These are phyloP conservation scores for Exophiala spinifera DNA, from an alignment of 2,329 filamentous ascomycete genomes.

Conservation along the genomic window DNA sequence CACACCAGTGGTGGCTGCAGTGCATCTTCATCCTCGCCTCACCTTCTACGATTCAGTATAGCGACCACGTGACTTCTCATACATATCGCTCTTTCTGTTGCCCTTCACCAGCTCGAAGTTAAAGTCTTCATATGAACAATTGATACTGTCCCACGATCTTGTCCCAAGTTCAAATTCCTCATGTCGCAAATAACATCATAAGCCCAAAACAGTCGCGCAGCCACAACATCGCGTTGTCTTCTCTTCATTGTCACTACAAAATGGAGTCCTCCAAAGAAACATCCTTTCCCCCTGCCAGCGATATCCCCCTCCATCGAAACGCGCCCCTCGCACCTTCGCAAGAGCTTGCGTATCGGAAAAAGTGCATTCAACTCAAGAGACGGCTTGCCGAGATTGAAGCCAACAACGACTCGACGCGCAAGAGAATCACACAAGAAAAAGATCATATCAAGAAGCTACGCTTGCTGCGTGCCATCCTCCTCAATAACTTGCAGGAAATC, in stretches of 20 bases:
- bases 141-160: too few relatives aligned
- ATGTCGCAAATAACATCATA: too few relatives aligned
- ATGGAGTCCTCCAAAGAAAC: constrained; percentile 28
- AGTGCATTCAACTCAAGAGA: constrained; percentile 92
- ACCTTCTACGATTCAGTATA: too few relatives aligned
- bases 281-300: constrained; percentile 25
- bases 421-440: constrained; percentile 74
- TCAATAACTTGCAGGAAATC: constrained; percentile 59
- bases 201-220: too few relatives aligned
- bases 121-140: background rate
- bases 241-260: background rate
- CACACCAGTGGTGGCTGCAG: too few relatives aligned
- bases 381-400: constrained; percentile 89
- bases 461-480: constrained; percentile 73
- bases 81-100: background rate
- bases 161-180: too few relatives aligned
- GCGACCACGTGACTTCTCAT: too few relatives aligned
- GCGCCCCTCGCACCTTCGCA: constrained; percentile 74
- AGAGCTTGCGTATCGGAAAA: constrained; percentile 91
- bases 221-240: too few relatives aligned
- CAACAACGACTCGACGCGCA: constrained; percentile 78
- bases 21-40: too few relatives aligned
- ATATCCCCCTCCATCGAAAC: constrained; percentile 27
- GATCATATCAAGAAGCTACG: constrained; percentile 89
- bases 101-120: background rate